Conservation (phyloP, 768 basidiomycete genomes). For the Tricholoma hemisulphureum region DNA sequence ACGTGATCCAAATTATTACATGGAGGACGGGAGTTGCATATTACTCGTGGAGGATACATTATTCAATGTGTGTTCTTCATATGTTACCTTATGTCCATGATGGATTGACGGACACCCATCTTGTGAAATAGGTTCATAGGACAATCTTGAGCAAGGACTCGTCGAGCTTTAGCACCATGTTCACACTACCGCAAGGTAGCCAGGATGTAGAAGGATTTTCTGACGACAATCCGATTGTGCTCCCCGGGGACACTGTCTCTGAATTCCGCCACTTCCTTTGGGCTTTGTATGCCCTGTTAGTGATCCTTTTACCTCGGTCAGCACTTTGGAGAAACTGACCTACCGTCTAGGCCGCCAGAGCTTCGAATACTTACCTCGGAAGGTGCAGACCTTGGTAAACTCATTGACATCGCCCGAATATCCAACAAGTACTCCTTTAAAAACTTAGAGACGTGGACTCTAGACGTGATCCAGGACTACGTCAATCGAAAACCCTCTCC, state of each 20-base stretch:
- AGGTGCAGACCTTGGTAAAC: conserved; percentile 48
- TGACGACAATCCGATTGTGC: conserved; percentile 63
- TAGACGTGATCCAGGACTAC: conserved; percentile 70
- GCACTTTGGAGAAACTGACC: neutral
- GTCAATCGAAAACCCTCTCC: conserved; percentile 59
- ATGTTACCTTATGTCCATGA: neutral
- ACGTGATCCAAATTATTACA: conserved; percentile 59
- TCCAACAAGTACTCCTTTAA: conserved; percentile 77
- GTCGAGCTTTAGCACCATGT: conserved; percentile 65
- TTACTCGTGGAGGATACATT: conserved; percentile 60
- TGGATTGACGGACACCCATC: conserved; percentile 3
- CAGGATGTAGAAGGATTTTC: conserved; percentile 53
- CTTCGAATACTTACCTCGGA: conserved; percentile 46
- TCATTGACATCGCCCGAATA: conserved; percentile 63
- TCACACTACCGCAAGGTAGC: conserved; percentile 61
- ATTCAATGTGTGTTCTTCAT: conserved; percentile 55
- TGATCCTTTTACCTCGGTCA: neutral
- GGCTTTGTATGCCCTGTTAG: conserved; percentile 75
- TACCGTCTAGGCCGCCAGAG: conserved; percentile 61
- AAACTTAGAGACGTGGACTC: conserved; percentile 69
- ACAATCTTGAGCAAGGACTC: conserved; percentile 60
- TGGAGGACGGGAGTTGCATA: conserved; percentile 68
- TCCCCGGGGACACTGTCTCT: conserved; percentile 58
- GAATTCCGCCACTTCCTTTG: conserved; percentile 76
- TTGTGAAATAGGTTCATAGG: conserved; percentile 49